Evolutionary conservation across 2,329 filamentous ascomycete genomes (phyloP).

Genomic region (Grosmannia serpens): DNA sequence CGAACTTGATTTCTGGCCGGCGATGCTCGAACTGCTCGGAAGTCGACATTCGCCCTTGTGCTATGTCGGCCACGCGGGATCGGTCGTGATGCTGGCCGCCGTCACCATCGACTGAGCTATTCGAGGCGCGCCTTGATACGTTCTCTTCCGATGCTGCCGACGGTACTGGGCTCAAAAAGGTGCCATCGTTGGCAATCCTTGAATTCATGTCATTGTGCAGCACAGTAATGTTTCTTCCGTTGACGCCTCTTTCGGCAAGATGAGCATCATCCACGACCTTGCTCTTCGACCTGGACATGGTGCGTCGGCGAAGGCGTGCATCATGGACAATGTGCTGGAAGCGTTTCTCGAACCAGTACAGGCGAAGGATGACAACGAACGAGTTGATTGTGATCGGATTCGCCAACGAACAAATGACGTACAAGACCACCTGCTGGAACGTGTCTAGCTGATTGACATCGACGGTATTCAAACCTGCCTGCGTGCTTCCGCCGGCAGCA

Average conservation of each 20-base stretch:
- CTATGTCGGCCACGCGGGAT: not conserved
- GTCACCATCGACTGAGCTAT: not conserved
- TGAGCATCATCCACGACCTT: slow-evolving; percentile 31
- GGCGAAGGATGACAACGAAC: slow-evolving; percentile 77
- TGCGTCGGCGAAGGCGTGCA: slow-evolving; percentile 53
- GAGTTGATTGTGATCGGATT: slow-evolving; percentile 80
- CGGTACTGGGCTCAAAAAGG: slow-evolving; percentile 29
- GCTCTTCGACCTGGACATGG: slow-evolving; percentile 50
- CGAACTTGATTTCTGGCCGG: slow-evolving; percentile 52
- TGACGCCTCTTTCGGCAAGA: slow-evolving; percentile 50
- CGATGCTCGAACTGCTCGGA: slow-evolving; percentile 14
- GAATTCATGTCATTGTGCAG: slow-evolving; percentile 45
- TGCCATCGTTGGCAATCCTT: slow-evolving; percentile 50
- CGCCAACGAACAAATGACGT: slow-evolving; percentile 57
- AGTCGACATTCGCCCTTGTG: slow-evolving; percentile 2
- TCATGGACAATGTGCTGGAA: slow-evolving; percentile 77
- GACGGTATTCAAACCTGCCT: slow-evolving; percentile 82
- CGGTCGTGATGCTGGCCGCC: not conserved
- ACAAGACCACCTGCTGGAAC: slow-evolving; percentile 64
- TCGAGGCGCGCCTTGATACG: not conserved
- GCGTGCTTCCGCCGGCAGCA: slow-evolving; percentile 73
- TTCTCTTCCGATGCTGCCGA: not conserved
- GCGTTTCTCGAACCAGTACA: slow-evolving; percentile 97
- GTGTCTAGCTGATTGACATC: slow-evolving; percentile 56
- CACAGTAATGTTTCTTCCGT: slow-evolving; percentile 53